phyloP scores from a whole-genome alignment of 768 basidiomycete genomes.

The Mycena olivaceomarginata region DNA sequence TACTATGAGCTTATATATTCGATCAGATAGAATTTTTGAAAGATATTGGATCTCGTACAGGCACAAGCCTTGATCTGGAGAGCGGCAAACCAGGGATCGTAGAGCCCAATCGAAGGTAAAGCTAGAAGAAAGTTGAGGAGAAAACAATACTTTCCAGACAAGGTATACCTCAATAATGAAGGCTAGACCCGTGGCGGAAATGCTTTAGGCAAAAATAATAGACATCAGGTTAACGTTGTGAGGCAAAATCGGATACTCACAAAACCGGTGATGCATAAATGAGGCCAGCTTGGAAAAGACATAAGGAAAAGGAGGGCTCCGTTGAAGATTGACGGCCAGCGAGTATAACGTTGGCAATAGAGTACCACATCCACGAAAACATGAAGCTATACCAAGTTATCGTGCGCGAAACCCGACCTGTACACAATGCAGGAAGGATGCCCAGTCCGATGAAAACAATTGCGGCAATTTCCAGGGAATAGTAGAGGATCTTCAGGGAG shows the following conservation, averaged over 20 bases:
- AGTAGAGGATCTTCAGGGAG: not conserved
- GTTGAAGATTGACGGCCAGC: constrained; percentile 23
- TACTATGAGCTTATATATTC: not conserved
- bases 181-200: constrained; percentile 6
- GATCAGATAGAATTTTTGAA: not conserved
- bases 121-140: not conserved
- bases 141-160: not conserved
- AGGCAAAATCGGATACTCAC: constrained; percentile 2
- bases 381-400: constrained; percentile 38
- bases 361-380: constrained; percentile 34
- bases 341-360: constrained; percentile 19
- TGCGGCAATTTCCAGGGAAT: constrained; percentile 7
- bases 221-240: not conserved
- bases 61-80: not conserved
- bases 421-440: constrained; percentile 28
- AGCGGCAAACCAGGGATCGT: not conserved
- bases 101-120: constrained; percentile 11
- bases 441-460: constrained; percentile 16
- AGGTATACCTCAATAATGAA: constrained; percentile 4
- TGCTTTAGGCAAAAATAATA: not conserved
- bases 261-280: constrained; percentile 37
- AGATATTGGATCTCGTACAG: not conserved
- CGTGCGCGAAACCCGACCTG: constrained; percentile 20
- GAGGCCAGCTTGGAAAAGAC: constrained; percentile 27
- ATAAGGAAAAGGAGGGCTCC: constrained; percentile 12